Evolutionary conservation across 78 protist species (phyloP), one percentile per base, ranked within the genome.

Genomic region (Dictyostelium citrinum): DNA sequence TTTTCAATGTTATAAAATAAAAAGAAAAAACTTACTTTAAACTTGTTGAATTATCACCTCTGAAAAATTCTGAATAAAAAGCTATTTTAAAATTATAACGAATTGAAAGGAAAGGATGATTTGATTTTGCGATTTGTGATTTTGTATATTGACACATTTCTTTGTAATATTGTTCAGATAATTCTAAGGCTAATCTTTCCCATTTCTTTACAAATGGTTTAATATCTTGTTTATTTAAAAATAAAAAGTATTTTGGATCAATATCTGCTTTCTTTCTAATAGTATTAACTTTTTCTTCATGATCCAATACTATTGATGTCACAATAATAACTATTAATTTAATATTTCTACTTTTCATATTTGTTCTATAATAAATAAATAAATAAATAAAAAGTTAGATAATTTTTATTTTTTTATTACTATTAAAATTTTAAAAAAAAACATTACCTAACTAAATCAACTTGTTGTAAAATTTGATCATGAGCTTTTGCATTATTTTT

Each of bases 31-130:
- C 58, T n/a, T 75, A 83, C 61, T 91, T 91, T 55, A 83, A 76
- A 37, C 85, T 22, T 35, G 95, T 60, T 27, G 81, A 35, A n/a
- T 51, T 70, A 55, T 91, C 95, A 39, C 16, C 35, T 41, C 95
- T 71, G 45, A 76, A 83, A 55, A 55, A 55, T 76, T 91, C 95
- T 6, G 91, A 78, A 45, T 84, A 81, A 55, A 49, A 91, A 51
- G 91, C 95, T 24, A 91, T 91, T 82, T 91, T 91, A 22, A 91
- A 91, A 29, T 91, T 90, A 70, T 91, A 91, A 24, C 95, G 60
- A 80, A 91, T 76, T 11, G 72, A 7, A 6, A 88, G 39, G 72
- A 78, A 88, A 39, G 93, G 76, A 88, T 88, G 93, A 35, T 58
- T 88, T 17, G 84, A 60, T 67, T 78, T 88, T 24, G 93, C 22